These are phyloP conservation scores for Globisporangium solare DNA, from an alignment of 352 stramenopile species.

Conservation along the genomic window DNA sequence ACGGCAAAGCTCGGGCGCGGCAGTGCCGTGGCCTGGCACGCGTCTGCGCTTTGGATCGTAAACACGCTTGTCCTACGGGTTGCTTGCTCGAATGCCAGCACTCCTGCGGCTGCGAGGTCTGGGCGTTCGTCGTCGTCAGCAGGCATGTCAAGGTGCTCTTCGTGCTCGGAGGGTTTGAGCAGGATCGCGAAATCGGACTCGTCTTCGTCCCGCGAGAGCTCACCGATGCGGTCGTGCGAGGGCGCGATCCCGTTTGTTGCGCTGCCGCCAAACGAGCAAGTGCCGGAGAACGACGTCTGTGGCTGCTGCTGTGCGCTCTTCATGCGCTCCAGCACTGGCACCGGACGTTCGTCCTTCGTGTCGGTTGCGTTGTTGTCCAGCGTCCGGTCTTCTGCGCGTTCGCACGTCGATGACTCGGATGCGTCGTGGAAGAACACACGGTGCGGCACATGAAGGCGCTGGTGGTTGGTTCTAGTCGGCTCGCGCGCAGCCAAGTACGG, in stretches of 20 bases:
- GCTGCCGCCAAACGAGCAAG: too few species aligned
- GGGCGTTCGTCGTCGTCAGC: conserved; percentile 1
- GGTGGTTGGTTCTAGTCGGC: background rate
- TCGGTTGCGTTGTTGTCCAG: background rate
- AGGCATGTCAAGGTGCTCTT: conserved; percentile 47
- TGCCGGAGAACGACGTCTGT: too few species aligned
- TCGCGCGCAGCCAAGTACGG: conserved; percentile 7
- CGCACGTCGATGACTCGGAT: background rate
- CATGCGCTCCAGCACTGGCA: background rate
- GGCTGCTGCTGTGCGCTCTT: background rate
- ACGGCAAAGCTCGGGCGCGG: background rate
- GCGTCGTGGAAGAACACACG: conserved; percentile 13
- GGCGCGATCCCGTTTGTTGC: too few species aligned
- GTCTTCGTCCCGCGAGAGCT: conserved; percentile 62
- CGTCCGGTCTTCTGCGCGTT: too few species aligned
- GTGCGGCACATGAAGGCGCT: background rate
- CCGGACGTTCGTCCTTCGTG: background rate
- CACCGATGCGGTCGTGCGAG: conserved; percentile 36
- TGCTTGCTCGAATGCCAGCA: background rate
- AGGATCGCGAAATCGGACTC: conserved; percentile 86
- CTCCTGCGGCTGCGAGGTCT: background rate
- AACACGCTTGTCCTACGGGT: too few species aligned
- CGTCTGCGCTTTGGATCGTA: too few species aligned
- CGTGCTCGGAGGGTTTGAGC: conserved; percentile 64
- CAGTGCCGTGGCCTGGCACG: too few species aligned